A percentile compares a stretch with the other conserved stretches of the same genome.
Evolutionary conservation across 306 rosid genomes (phyloP).

Genomic region (Cucumis cinereus): DNA sequence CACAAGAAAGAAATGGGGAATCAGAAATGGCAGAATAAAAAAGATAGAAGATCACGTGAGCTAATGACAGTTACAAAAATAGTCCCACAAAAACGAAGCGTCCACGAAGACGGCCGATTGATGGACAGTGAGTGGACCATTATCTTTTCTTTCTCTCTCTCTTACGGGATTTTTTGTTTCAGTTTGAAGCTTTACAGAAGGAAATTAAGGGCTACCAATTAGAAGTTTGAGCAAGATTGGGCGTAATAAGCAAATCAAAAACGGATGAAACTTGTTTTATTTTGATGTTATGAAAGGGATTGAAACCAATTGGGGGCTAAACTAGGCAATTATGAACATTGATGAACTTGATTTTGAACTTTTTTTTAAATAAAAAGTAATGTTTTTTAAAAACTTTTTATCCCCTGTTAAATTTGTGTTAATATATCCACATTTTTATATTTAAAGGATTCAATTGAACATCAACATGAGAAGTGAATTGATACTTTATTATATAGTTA

Average conservation of each 20-base stretch:
- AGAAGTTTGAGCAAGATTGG: not conserved
- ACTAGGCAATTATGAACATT: not conserved
- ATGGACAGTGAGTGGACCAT: constrained; percentile 1
- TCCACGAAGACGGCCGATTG: not conserved
- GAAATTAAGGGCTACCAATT: not conserved
- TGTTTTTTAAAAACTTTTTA: not conserved
- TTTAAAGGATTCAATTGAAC: too few species aligned
- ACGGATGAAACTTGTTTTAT: not conserved
- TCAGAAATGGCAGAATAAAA: not conserved
- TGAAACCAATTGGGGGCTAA: not conserved
- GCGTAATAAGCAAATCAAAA: not conserved
- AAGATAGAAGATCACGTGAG: constrained; percentile 7
- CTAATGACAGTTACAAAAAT: constrained; percentile 1
- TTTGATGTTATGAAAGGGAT: not conserved
- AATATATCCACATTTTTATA: too few species aligned
- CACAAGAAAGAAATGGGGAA: not conserved
- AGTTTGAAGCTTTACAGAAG: not conserved
- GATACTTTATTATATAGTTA: too few species aligned
- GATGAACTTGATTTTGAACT: not conserved
- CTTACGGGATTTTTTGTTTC: not conserved
- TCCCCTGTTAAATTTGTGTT: too few species aligned
- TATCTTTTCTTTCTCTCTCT: not conserved
- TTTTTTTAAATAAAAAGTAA: not conserved
- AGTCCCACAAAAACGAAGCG: constrained; percentile 3
- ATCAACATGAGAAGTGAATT: too few species aligned